phyloP scores from a whole-genome alignment of 176 grass and related monocot genomes.

The Ananas comosus region DNA sequence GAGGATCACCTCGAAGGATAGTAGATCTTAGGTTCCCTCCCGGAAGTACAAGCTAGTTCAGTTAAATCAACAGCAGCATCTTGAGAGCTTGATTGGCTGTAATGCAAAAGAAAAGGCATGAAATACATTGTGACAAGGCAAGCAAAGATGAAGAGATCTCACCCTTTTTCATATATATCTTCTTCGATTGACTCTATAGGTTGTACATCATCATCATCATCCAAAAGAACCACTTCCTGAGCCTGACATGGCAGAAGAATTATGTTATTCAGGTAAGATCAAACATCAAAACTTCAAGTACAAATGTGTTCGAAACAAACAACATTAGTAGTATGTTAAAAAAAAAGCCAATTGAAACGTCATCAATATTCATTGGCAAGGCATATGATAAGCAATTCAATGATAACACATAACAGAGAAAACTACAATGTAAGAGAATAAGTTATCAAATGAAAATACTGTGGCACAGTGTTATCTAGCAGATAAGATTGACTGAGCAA shows the following conservation, averaged over 20 bases:
- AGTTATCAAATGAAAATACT: no score
- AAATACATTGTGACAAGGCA: background rate
- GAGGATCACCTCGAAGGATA: slow-evolving; percentile 71
- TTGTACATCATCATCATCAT: slow-evolving; percentile 61
- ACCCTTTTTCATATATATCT: slow-evolving; percentile 28
- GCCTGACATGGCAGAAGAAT: slow-evolving; percentile 13
- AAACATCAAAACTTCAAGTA: slow-evolving; percentile 22
- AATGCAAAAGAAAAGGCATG: slow-evolving; percentile 6
- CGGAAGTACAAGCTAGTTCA: slow-evolving; percentile 24
- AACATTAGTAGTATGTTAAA: slow-evolving; percentile 1
- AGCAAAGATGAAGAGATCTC: slow-evolving; percentile 12
- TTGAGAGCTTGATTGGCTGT: background rate
- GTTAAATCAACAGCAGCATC: slow-evolving; percentile 20
- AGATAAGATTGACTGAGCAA: no score
- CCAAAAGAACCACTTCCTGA: slow-evolving; percentile 61
- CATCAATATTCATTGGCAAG: no score
- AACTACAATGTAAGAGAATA: no score
- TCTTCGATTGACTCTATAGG: slow-evolving; percentile 17
- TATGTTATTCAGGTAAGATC: background rate
- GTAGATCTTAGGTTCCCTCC: slow-evolving; percentile 55
- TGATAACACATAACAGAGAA: no score
- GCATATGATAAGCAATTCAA: no score
- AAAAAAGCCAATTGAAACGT: no score
- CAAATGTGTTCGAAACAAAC: slow-evolving; percentile 10
- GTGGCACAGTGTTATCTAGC: no score